phyloP scores from a whole-genome alignment of 1,284 basidiomycete species.

The Volvariella surrecta region DNA sequence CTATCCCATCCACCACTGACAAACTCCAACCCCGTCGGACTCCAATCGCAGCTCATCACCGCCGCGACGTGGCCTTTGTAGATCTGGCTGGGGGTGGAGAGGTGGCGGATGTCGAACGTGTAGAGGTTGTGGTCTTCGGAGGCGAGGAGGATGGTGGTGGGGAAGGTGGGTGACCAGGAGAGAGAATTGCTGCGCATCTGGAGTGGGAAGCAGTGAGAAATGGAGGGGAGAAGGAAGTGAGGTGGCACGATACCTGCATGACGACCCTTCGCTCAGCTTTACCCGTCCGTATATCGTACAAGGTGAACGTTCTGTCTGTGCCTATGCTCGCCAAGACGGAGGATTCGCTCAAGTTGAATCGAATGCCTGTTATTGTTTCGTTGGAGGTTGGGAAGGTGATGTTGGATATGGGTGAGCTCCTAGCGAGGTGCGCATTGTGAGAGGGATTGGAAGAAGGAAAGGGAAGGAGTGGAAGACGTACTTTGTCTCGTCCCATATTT shows the following conservation, averaged over 20 bases:
- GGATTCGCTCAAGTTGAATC: constrained; percentile 91
- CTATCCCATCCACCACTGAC: constrained; percentile 96
- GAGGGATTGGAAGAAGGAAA: not conserved
- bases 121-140: constrained; percentile 99
- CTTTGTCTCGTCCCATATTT: constrained; percentile 98
- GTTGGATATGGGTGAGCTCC: constrained; percentile 71
- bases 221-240: constrained; percentile 8
- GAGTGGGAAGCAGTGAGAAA: not conserved
- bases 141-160: constrained; percentile 85
- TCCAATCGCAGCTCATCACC: constrained; percentile 91
- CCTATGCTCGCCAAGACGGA: constrained; percentile 92
- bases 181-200: constrained; percentile 85
- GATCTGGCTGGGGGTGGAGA: constrained; percentile 82
- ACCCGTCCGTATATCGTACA: constrained; percentile 94
- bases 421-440: constrained; percentile 14
- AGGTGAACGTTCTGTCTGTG: constrained; percentile 88
- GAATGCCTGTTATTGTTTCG: constrained; percentile 83
- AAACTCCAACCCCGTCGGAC: constrained; percentile 93
- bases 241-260: constrained; percentile 62
- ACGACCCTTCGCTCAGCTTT: constrained; percentile 88
- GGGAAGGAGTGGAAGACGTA: constrained; percentile 23
- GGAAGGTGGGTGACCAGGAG: constrained; percentile 94
- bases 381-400: constrained; percentile 77
- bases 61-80: constrained; percentile 98
- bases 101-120: constrained; percentile 92